Evolutionary conservation across 306 rosid genomes (phyloP), one percentile per base, ranked within the genome.

Genomic region (Prunus mume): DNA sequence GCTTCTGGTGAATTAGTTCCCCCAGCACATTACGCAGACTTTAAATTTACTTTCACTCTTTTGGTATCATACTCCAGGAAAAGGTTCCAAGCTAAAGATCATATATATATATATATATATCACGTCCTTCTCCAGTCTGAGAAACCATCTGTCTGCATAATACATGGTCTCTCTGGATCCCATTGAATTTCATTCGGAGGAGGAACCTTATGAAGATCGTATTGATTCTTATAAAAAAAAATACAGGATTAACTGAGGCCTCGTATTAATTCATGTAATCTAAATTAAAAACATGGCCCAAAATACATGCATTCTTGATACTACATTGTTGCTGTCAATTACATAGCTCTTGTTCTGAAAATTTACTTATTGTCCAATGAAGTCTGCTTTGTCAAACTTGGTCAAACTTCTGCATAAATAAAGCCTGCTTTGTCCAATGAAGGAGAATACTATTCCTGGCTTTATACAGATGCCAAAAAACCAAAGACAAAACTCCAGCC

Each of bases 1-100:
- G 72, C 56, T 82, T 84, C 82, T 72, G 75, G 76, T 83, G 87
- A 86, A 77, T 85, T 77, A 83, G 90, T 77, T 85, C 83, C 88
- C 84, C 82, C 65, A 52, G 79, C 89, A 81, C 72, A 75, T 72
- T 76, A 72, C 84, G 79, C 75, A 76, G 57, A 66, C 80, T 12
- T 76, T 25, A 20, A 41, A 10, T 52, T 60, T 38, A 38, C 30
- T 62, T 66, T 13, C 38, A 28, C 83, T 66, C 62, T 69, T 80
- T 57, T 73, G 79, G 74, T 71, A 71, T 81, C 24, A 19, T 73
- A 75, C 67, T 67, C 22, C 49, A 61, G 72, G 69, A 73, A 73
- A 82, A 77, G 69, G 62, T 64, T 25, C 25, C 76, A 52, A 50
- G 67, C 77, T 80, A 78, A 68, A 85, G 45, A 46, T 52, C 73